Percentiles rank a stretch among this genome's conserved stretches.
Evolutionary conservation across 441 rosid species (phyloP).

Genomic region (Sinapis alba): DNA sequence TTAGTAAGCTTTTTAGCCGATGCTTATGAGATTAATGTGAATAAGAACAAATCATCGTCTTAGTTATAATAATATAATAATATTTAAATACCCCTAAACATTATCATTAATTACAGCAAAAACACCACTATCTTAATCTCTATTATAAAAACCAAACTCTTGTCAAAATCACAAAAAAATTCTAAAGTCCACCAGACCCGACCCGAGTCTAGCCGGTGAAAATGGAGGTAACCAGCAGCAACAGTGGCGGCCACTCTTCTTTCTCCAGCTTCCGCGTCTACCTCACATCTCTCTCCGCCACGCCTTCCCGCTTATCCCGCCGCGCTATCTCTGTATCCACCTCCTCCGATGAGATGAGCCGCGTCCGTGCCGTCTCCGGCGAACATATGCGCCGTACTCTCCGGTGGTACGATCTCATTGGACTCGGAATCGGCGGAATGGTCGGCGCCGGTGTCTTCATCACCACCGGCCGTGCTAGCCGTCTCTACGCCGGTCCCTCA

Average conservation of each 20-base stretch:
- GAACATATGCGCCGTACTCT: conserved; percentile 67
- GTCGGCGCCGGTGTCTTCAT: conserved; percentile 95
- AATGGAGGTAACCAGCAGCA: conserved; percentile 25
- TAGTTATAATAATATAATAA: neutral
- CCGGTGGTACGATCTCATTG: conserved; percentile 83
- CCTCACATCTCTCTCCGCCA: conserved; percentile 58
- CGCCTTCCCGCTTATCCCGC: conserved; percentile 64
- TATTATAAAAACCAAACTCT: conserved; percentile 6
- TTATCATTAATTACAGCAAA: conserved; percentile 15
- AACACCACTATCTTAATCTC: conserved; percentile 24
- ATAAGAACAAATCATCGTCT: conserved; percentile 3
- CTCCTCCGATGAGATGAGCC: conserved; percentile 68
- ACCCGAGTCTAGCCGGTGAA: conserved; percentile 9
- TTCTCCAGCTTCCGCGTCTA: conserved; percentile 64
- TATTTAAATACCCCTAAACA: neutral
- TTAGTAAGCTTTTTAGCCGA: neutral
- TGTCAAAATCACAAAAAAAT: conserved; percentile 23
- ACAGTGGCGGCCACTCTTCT: conserved; percentile 58
- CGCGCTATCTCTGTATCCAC: conserved; percentile 79
- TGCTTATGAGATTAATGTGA: conserved; percentile 30
- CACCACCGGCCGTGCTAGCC: conserved; percentile 73
- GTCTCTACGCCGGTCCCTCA: conserved; percentile 66
- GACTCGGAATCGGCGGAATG: conserved; percentile 94
- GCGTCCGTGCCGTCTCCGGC: conserved; percentile 60
- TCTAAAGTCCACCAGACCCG: conserved; percentile 17